A percentile compares a stretch with the other conserved stretches of the same genome.
Conservation (phyloP, 2,329 filamentous ascomycete genomes). For the Intubia oerlemansii region DNA sequence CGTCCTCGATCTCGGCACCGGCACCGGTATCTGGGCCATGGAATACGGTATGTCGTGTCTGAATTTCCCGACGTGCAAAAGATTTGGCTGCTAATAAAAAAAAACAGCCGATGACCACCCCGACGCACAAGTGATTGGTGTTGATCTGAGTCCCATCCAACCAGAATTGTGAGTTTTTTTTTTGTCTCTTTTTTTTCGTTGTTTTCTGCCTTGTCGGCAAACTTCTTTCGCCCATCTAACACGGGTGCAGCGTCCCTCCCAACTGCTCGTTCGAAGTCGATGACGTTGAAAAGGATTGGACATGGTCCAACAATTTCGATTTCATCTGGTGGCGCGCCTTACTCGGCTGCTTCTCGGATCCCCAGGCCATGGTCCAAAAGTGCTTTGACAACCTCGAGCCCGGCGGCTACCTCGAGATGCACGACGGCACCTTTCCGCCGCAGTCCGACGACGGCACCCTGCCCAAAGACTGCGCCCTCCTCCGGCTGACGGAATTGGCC, state of each 20-base stretch:
- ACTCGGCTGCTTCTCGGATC: slow-evolving; percentile 8
- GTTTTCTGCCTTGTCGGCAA: no score
- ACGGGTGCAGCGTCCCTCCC: slow-evolving; percentile 5
- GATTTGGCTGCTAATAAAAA: neutral
- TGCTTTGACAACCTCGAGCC: slow-evolving; percentile 9
- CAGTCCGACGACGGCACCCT: slow-evolving; percentile 8
- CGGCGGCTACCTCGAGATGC: slow-evolving; percentile 9
- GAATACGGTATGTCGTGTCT: slow-evolving; percentile 8
- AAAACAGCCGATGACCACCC: slow-evolving; percentile 7
- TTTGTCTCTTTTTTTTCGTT: no score
- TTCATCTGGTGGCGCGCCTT: slow-evolving; percentile 9
- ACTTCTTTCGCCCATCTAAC: no score
- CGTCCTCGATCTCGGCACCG: slow-evolving; percentile 9
- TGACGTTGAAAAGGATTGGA: slow-evolving; percentile 10
- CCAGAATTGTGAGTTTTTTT: no score
- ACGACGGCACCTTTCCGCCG: slow-evolving; percentile 8
- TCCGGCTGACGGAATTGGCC: slow-evolving; percentile 1
- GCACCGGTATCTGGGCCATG: slow-evolving; percentile 9
- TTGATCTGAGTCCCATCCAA: slow-evolving; percentile 9
- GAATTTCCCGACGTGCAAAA: neutral
- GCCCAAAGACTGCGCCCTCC: slow-evolving; percentile 3
- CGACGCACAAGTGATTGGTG: slow-evolving; percentile 8
- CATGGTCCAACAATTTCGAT: slow-evolving; percentile 8
- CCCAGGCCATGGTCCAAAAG: slow-evolving; percentile 6
- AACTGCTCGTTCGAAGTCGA: slow-evolving; percentile 8